Evolutionary conservation across 2,329 filamentous ascomycete genomes (phyloP), one percentile per base, ranked within the genome.

Genomic region (Phyllosticta citrichinensis): DNA sequence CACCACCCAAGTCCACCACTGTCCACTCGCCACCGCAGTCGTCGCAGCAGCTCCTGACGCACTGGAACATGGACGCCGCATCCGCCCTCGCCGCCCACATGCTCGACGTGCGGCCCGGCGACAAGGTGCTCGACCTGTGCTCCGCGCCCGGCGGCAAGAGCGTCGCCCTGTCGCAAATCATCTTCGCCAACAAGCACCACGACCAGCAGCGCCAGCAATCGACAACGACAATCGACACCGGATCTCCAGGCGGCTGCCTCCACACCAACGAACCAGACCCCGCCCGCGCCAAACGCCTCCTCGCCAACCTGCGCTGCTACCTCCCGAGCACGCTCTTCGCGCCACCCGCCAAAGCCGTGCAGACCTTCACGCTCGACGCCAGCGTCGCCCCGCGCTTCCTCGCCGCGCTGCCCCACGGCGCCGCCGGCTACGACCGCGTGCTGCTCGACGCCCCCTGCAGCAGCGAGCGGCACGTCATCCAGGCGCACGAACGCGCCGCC

Each of bases 401-500:
- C 5, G 20, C 27, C n/a, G 65, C 65, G 25, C 64, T 72, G 0
- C 68, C 69, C 0, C 65, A 68, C 8, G 71, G 71, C 0, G 63
- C 66, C 1, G 69, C 68, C 2, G 69, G 70, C 9, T 77, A 75
- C 62, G 75, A 77, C 60, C 74, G 72, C 56, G 73, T 76, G 0
- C 67, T 77, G 2, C 67, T 76, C 5, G 75, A 77, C 60, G 74
- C 74, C 3, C 74, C 75, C 14, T 76, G 75, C 62, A 76, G 73
- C 4, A 74, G 71, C 33, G 74, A 76, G 62, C 67, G 75, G 14
- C 74, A 77, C 56, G 69, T 76, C 30, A 68, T 77, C 25, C 73
- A 74, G 55, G 70, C 71, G 10, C 69, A 72, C 47, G 64, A 64
- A 19, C 69, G 68, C 54, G 73, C 72, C 2, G 65, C 62, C 33